Base-by-base conservation (phyloP, 2,329 filamentous ascomycete genomes). In the Xylariaceae sp. region DNA sequence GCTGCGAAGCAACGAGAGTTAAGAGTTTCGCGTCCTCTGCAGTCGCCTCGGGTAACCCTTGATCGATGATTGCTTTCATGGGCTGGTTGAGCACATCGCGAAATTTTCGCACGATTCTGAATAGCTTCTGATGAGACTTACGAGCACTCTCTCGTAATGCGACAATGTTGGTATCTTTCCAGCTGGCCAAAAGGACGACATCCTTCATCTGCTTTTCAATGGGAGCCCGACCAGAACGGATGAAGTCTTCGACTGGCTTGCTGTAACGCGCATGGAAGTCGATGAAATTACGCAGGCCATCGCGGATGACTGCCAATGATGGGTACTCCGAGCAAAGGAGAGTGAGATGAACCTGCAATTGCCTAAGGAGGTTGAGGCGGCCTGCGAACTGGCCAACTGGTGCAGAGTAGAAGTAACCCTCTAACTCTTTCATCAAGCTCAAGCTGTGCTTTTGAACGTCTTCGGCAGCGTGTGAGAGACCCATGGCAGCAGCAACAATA, bases 111-210 rank as follows among this genome's bases (percentile, higher is more conserved):
- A 99, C 89, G 42, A 96, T 80, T 67, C 90, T 90, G 77, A 96
- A 96, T 1, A 99, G 82, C 74, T 96, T 97, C 68, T 88, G 85
- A 71, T 99, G 94, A 17, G 92, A 97, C 61, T 88, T 88, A 68
- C 88, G 88, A 1, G 94, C 92, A 73, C 93, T 97, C 70, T 97
- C 92, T 65, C 88, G 85, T 13, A 99, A 78, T 0, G 91, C 90
- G 52, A 88, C 88, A 62, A 99, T 95, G 69, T 97, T 99, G 18
- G 90, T 96, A 67, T 99, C 94, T 73, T 96, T 97, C 95, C 95
- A 99, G 73, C 92, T 97, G 6, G 92, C 92, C 67, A 99, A 78
- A 55, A 96, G 85, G 13, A 99, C 82, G n/a, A 97, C 87, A 67
- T 97, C 90, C 71, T 89, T 93, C 82, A 97, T 90, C 59, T 91